Percentiles rank a stretch among this genome's conserved stretches.
These are phyloP conservation scores for Daedalea quercina DNA, from an alignment of 768 basidiomycete species.

Conservation along the genomic window DNA sequence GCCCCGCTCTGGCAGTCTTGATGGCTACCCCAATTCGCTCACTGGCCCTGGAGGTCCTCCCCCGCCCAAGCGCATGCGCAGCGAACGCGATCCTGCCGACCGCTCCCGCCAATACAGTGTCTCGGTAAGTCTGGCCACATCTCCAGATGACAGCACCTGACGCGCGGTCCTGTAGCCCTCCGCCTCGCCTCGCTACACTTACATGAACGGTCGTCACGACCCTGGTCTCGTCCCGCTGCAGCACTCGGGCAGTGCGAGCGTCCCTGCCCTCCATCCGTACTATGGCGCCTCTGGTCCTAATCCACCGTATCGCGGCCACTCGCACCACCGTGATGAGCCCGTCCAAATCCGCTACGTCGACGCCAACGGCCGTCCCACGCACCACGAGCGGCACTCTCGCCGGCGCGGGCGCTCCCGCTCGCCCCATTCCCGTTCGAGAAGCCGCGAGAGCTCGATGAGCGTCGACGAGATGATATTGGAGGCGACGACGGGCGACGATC, in stretches of 20 bases:
- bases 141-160: slow-evolving; percentile 1
- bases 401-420: slow-evolving; percentile 20
- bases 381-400: slow-evolving; percentile 17
- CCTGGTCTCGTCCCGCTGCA: slow-evolving; percentile 13
- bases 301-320: not conserved
- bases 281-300: slow-evolving; percentile 17
- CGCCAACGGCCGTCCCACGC: slow-evolving; percentile 13
- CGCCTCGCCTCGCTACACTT: slow-evolving; percentile 14
- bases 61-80: slow-evolving; percentile 42
- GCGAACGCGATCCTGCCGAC: slow-evolving; percentile 24
- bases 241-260: slow-evolving; percentile 7
- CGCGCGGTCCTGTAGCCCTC: slow-evolving; percentile 10
- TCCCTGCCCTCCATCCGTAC: slow-evolving; percentile 18
- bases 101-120: slow-evolving; percentile 24
- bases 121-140: slow-evolving; percentile 18
- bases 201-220: slow-evolving; percentile 13
- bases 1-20: slow-evolving; percentile 38
- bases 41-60: slow-evolving; percentile 32
- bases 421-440: slow-evolving; percentile 30
- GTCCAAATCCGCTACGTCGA: slow-evolving; percentile 14
- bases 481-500: slow-evolving; percentile 33
- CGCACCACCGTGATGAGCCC: slow-evolving; percentile 12
- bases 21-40: slow-evolving; percentile 23
- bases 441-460: slow-evolving; percentile 27
- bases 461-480: slow-evolving; percentile 45